Percentiles rank a stretch among this genome's conserved stretches.
These are phyloP conservation scores for Blastocystis sp. DNA, from an alignment of 352 stramenopile species.

Conservation along the genomic window DNA sequence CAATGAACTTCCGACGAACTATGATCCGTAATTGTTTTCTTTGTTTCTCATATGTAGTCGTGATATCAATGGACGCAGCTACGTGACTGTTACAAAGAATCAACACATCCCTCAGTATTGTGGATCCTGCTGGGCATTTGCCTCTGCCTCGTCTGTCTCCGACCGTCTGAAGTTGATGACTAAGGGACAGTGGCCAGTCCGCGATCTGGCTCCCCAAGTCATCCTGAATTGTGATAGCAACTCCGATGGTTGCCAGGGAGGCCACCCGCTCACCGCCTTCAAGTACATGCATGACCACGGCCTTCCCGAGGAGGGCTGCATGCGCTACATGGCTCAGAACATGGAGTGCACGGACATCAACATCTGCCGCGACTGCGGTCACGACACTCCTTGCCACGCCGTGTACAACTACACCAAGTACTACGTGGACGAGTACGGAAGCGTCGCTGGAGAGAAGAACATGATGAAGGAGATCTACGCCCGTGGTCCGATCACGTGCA, in stretches of 20 bases:
- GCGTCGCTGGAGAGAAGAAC: slow-evolving; percentile 77
- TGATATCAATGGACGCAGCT: slow-evolving; percentile 83
- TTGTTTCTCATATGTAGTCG: slow-evolving; percentile 62
- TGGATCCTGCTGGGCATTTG: slow-evolving; percentile 78
- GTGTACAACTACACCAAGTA: slow-evolving; percentile 86
- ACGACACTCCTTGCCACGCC: slow-evolving; percentile 69
- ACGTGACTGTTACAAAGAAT: slow-evolving; percentile 93
- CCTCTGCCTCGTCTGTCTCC: slow-evolving; percentile 63
- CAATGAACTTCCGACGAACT: slow-evolving; percentile 21
- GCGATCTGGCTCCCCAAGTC: slow-evolving; percentile 76
- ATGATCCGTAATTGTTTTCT: slow-evolving; percentile 7
- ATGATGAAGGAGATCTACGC: slow-evolving; percentile 93
- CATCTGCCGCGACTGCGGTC: slow-evolving; percentile 82
- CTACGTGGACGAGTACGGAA: slow-evolving; percentile 86
- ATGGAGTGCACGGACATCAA: slow-evolving; percentile 77
- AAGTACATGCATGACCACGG: slow-evolving; percentile 81
- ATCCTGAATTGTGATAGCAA: slow-evolving; percentile 75
- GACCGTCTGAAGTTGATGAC: slow-evolving; percentile 65
- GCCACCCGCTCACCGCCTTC: slow-evolving; percentile 82
- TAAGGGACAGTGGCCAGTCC: slow-evolving; percentile 66
- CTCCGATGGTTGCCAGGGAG: slow-evolving; percentile 82
- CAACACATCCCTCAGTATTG: slow-evolving; percentile 92
- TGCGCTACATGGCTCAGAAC: slow-evolving; percentile 82
- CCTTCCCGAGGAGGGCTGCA: slow-evolving; percentile 88
- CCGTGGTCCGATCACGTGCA: slow-evolving; percentile 84